Conservation (phyloP, 2,329 filamentous ascomycete species). For the Metarhizium album region DNA sequence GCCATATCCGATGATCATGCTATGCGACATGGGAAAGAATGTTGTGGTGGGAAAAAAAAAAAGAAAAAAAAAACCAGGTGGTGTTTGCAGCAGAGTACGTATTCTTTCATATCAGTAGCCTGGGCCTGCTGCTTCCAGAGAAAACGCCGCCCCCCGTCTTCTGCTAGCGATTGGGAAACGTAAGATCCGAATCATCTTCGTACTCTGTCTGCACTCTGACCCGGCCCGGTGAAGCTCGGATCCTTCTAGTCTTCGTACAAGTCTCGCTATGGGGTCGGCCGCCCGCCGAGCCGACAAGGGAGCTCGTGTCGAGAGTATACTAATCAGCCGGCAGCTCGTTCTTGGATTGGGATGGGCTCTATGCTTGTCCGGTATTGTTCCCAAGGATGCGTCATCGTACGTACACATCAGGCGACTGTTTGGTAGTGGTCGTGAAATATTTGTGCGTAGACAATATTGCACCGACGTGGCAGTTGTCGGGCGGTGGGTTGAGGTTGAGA, state of each 20-base stretch:
- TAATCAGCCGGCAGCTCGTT: background rate
- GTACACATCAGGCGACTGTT: background rate
- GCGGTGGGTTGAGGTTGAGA: too few species aligned
- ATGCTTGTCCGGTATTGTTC: background rate
- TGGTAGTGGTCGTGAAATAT: background rate
- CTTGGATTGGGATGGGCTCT: background rate
- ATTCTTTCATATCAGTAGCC: too few species aligned
- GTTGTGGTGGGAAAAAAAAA: too few species aligned
- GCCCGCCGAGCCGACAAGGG: background rate
- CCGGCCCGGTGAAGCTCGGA: background rate
- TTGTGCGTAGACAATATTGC: too few species aligned
- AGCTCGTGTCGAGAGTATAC: background rate
- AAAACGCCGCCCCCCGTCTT: too few species aligned
- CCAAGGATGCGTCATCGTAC: background rate
- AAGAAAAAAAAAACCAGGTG: too few species aligned
- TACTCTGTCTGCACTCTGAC: background rate
- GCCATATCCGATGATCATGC: background rate
- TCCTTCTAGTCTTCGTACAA: background rate
- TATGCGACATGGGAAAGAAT: too few species aligned
- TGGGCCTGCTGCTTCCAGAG: too few species aligned
- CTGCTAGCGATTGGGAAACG: too few species aligned
- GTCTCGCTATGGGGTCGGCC: background rate
- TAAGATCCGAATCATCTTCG: background rate
- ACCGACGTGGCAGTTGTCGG: too few species aligned
- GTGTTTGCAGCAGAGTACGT: background rate